Base-by-base conservation (phyloP, 148 eudicot genomes). In the Suaeda aralocaspica region DNA sequence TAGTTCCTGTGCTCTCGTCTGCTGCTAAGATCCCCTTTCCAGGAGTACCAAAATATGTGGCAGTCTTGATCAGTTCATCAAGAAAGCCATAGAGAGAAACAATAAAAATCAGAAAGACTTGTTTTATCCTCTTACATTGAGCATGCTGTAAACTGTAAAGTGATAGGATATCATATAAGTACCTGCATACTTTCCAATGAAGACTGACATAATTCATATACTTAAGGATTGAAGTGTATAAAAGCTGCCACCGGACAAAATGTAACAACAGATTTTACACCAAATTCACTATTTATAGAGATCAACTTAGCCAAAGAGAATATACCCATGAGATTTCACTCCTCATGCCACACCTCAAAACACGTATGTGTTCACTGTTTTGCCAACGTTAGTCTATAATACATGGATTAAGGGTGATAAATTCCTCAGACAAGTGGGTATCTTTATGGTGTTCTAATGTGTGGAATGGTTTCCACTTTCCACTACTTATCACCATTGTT, bases 21-120 rank as follows among this genome's bases (percentile, higher is more conserved):
- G 97, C 96, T 2, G 97, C 97, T 49, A 92, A 63, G 53, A 92
- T 92, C 46, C 97, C 97, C 82, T 92, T 92, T 30, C 97, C 97
- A 2, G 96, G 95, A 19, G 92, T 92, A 65, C 96, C 97, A 46
- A 92, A 87, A 89, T 89, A 89, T 84, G 89, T 92, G 79, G 97
- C 97, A 16, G 80, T 92, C 87, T 89, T 87, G 84, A 87, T 92
- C 64, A 92, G 80, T 69, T 92, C 97, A 33, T 92, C 97, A 87
- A 70, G 60, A 26, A 56, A 59, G 33, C 8, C 24, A 51, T 7
- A 16, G 58, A 31, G 18, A 18, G 13, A 48, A 26, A 44, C 19
- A n/a, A 59, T 5, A 58, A 46, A 1, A 28, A 33, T 64, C 31
- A 25, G 18, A 12, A 46, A 46, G 15, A 46, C 5, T 46, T 46